Percentiles rank a stretch among this genome's conserved stretches.
Evolutionary conservation across 768 basidiomycete species (phyloP).

Genomic region (Suillus subaureus): DNA sequence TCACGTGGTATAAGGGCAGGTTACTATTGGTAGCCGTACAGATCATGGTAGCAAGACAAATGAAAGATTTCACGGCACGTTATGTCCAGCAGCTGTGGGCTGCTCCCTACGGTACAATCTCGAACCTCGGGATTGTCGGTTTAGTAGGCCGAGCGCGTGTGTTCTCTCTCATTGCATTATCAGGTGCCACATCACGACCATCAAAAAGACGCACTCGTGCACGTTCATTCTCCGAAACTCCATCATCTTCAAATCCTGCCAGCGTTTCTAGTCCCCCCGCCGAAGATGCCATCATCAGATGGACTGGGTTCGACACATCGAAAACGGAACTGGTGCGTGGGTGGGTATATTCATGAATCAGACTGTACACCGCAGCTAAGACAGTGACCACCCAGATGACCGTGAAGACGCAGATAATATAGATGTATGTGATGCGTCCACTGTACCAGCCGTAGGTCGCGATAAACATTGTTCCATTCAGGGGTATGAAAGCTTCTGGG

Average conservation of each 20-base stretch:
- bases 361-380: no score
- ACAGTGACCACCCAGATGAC: not conserved
- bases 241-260: not conserved
- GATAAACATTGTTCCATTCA: constrained; percentile 8
- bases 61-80: no score
- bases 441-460: not conserved
- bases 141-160: not conserved
- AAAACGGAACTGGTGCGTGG: not conserved
- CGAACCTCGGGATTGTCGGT: not conserved
- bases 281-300: not conserved
- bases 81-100: no score
- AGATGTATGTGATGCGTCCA: not conserved
- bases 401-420: not conserved
- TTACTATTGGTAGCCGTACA: no score
- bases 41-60: no score
- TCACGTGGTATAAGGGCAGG: no score
- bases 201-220: not conserved
- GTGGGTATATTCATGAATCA: not conserved
- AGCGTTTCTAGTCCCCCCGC: not conserved
- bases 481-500: not conserved
- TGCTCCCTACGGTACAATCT: not conserved
- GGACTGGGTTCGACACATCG: not conserved
- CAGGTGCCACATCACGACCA: not conserved
- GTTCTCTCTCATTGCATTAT: not conserved
- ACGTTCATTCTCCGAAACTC: not conserved